A percentile compares a stretch with the other conserved stretches of the same genome.
Evolutionary conservation across 371 early-diverging fungal species (phyloP).

Genomic region (Enterocytospora artemiae): DNA sequence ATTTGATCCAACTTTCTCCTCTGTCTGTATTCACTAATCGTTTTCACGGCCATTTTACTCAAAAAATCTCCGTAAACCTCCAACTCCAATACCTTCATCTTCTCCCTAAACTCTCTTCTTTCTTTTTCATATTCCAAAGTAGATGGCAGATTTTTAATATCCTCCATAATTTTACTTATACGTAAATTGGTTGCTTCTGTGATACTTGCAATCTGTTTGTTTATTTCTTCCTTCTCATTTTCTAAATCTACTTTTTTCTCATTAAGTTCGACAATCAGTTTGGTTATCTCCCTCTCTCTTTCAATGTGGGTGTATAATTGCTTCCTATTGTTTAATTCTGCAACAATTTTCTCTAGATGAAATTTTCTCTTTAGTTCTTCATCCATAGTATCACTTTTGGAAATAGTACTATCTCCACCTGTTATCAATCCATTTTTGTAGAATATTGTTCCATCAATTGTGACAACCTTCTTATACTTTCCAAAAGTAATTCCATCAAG

Average conservation of each 20-base stretch:
- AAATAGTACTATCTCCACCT: slow-evolving; percentile 58
- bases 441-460: slow-evolving; percentile 9
- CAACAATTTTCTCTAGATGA: slow-evolving; percentile 15
- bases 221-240: slow-evolving; percentile 7
- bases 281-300: slow-evolving; percentile 25
- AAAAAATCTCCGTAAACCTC: neutral
- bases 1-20: slow-evolving; percentile 1
- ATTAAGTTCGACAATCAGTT: slow-evolving; percentile 23
- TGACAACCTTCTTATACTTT: slow-evolving; percentile 65
- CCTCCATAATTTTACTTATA: slow-evolving; percentile 1
- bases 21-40: neutral
- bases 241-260: slow-evolving; percentile 5
- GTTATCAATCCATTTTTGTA: slow-evolving; percentile 64
- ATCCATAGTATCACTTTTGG: slow-evolving; percentile 24
- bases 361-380: slow-evolving; percentile 26
- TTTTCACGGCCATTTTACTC: slow-evolving; percentile 5
- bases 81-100: slow-evolving; percentile 3
- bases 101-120: slow-evolving; percentile 10
- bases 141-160: neutral
- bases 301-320: slow-evolving; percentile 20
- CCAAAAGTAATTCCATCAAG: slow-evolving; percentile 57
- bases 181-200: neutral
- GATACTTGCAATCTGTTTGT: neutral
- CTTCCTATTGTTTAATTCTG: slow-evolving; percentile 29
- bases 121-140: slow-evolving; percentile 6